Evolutionary conservation across 2,329 filamentous ascomycete genomes (phyloP).

Genomic region (Botrytis byssoidea): DNA sequence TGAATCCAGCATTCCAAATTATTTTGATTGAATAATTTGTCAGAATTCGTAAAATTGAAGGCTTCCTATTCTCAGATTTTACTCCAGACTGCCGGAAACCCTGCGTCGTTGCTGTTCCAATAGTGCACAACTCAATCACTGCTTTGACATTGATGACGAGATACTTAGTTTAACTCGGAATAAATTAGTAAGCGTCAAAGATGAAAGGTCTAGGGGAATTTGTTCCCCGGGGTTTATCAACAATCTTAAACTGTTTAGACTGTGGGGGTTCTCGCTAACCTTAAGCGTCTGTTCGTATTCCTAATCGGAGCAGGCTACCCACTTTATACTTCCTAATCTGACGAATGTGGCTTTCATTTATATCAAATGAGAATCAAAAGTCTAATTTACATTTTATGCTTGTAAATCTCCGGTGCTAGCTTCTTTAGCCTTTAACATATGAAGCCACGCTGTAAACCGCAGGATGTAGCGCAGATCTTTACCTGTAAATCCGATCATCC

Average conservation of each 20-base stretch:
- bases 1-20: neutral
- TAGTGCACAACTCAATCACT: neutral
- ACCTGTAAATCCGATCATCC: neutral
- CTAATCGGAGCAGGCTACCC: neutral
- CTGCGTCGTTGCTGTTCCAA: neutral
- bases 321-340: neutral
- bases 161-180: neutral
- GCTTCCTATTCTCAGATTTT: neutral
- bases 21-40: neutral
- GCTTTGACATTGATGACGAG: neutral
- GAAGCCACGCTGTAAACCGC: neutral
- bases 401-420: neutral
- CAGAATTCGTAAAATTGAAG: neutral
- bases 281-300: neutral
- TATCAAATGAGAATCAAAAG: neutral
- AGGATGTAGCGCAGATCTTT: neutral
- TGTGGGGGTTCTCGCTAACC: neutral
- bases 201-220: neutral
- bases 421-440: neutral
- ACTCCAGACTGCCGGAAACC: neutral
- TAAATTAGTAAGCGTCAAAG: neutral
- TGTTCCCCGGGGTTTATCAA: neutral
- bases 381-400: neutral
- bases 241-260: neutral
- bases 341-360: neutral